Evolutionary conservation across 345 rosid genomes (phyloP).

Genomic region (Atalantia buxifolia): DNA sequence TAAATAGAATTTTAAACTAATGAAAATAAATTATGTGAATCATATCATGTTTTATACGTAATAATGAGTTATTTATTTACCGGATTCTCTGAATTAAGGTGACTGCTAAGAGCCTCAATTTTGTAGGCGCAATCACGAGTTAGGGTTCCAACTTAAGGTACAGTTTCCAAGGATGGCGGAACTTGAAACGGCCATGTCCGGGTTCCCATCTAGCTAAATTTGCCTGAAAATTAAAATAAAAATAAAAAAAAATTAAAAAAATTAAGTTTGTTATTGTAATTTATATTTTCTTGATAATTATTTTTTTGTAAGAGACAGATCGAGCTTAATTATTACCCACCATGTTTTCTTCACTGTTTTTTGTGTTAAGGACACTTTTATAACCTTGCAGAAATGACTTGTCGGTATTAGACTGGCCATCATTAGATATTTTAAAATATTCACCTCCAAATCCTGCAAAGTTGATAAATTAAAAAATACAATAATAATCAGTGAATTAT

Average conservation of each 20-base stretch:
- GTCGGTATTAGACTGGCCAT: background rate
- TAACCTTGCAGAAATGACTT: constrained; percentile 21
- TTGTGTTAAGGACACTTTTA: constrained; percentile 25
- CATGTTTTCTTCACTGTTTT: constrained; percentile 33
- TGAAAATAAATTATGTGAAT: no score
- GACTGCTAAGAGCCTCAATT: constrained; percentile 35
- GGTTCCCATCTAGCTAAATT: constrained; percentile 48
- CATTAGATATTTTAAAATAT: constrained; percentile 7
- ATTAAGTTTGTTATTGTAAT: background rate
- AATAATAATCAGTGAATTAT: no score
- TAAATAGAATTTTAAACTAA: no score
- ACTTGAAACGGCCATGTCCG: constrained; percentile 39
- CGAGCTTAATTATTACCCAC: constrained; percentile 13
- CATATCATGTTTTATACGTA: no score
- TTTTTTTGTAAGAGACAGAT: no score
- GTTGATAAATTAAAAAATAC: no score
- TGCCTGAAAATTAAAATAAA: background rate
- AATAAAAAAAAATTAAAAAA: no score
- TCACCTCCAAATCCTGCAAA: constrained; percentile 26
- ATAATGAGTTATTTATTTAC: background rate
- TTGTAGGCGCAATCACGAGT: constrained; percentile 35
- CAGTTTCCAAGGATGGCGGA: constrained; percentile 45
- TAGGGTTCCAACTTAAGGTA: constrained; percentile 31
- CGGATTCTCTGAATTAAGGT: constrained; percentile 15
- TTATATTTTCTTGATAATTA: no score